These are phyloP conservation scores for Diaporthe batatas DNA, from an alignment of 2,329 filamentous ascomycete genomes.

Conservation along the genomic window DNA sequence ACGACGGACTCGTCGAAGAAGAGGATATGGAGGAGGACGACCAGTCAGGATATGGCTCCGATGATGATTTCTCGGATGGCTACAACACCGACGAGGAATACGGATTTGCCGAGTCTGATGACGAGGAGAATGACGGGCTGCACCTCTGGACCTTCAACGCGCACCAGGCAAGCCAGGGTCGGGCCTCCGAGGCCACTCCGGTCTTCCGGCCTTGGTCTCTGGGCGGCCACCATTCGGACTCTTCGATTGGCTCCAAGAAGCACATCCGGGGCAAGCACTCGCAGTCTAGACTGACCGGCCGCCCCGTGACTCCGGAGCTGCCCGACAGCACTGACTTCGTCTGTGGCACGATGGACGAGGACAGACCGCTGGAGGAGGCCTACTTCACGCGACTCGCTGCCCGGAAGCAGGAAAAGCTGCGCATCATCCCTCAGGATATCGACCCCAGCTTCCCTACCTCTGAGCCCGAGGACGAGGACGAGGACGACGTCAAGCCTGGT, in stretches of 20 bases:
- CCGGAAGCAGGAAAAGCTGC: conserved; percentile 84
- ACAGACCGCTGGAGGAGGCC: conserved; percentile 92
- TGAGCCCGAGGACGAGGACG: conserved; percentile 88
- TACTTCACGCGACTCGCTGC: conserved; percentile 89
- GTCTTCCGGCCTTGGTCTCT: conserved; percentile 57
- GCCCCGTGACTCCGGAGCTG: conserved; percentile 81
- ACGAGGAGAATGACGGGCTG: conserved; percentile 78
- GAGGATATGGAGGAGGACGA: conserved; percentile 67
- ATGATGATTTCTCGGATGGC: conserved; percentile 70
- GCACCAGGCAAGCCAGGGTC: conserved; percentile 53
- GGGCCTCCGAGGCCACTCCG: conserved; percentile 53
- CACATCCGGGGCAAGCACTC: conserved; percentile 38
- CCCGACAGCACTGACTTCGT: conserved; percentile 99
- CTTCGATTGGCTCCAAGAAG: conserved; percentile 66
- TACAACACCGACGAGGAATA: conserved; percentile 82
- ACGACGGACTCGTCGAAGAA: conserved; percentile 63
- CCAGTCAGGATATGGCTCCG: conserved; percentile 72
- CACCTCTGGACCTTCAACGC: conserved; percentile 63
- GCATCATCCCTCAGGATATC: conserved; percentile 92
- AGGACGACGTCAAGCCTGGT: conserved; percentile 72
- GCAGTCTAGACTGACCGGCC: conserved; percentile 62
- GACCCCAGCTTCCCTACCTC: conserved; percentile 97
- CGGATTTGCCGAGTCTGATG: conserved; percentile 77
- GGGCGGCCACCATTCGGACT: conserved; percentile 68
- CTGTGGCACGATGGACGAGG: conserved; percentile 97